A percentile compares a stretch with the other conserved stretches of the same genome.
phyloP scores from a whole-genome alignment of 371 early-diverging fungal species.

The Circinella minor region DNA sequence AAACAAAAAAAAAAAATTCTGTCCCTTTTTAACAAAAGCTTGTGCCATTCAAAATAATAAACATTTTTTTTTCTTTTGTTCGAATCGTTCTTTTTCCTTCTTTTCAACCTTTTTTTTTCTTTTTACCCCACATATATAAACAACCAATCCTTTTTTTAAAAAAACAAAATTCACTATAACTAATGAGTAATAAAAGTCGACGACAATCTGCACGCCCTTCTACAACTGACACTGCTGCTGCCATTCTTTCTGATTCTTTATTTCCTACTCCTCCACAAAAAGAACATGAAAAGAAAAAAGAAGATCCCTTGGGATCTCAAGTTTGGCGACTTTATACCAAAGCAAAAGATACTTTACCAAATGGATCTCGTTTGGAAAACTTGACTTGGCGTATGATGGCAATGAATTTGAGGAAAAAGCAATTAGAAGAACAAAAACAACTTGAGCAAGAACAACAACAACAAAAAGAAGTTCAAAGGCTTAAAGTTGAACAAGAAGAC shows the following conservation, averaged over 20 bases:
- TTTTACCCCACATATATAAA: neutral
- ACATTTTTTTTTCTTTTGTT: no score
- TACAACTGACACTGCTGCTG: neutral
- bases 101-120: no score
- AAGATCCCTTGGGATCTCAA: slow-evolving; percentile 58
- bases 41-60: no score
- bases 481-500: slow-evolving; percentile 2
- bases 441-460: no score
- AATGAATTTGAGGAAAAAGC: slow-evolving; percentile 51
- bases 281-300: slow-evolving; percentile 31
- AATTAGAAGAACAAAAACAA: slow-evolving; percentile 28
- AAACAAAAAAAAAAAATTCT: no score
- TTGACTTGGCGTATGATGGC: slow-evolving; percentile 75
- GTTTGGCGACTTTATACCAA: slow-evolving; percentile 71
- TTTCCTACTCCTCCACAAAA: slow-evolving; percentile 7
- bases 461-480: neutral
- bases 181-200: slow-evolving; percentile 5
- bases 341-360: slow-evolving; percentile 62
- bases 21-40: no score
- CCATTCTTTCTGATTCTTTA: slow-evolving; percentile 5
- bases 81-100: no score
- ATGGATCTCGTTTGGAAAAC: slow-evolving; percentile 70
- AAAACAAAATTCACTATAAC: neutral
- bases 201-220: neutral
- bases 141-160: neutral